phyloP scores from a whole-genome alignment of 225 moss, liverwort and hornwort species.

The Marchantia paleacea region DNA sequence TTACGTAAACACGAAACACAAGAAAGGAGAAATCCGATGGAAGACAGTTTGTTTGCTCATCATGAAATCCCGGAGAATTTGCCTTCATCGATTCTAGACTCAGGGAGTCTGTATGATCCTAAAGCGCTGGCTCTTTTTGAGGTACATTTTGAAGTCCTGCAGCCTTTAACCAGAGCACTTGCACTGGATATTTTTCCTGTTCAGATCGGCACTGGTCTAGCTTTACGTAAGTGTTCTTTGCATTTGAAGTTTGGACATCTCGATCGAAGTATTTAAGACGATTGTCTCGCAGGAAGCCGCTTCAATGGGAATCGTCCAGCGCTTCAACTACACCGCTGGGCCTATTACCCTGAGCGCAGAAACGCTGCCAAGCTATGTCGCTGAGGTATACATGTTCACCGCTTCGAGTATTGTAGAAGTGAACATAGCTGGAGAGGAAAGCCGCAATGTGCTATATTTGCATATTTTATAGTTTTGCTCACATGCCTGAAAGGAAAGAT shows the following conservation, averaged over 20 bases:
- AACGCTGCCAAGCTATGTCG: slow-evolving; percentile 75
- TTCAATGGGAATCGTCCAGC: slow-evolving; percentile 61
- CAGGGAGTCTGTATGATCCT: slow-evolving; percentile 80
- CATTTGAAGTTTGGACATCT: too few species aligned
- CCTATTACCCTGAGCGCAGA: slow-evolving; percentile 73
- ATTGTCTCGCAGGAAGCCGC: slow-evolving; percentile 65
- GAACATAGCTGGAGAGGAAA: neutral
- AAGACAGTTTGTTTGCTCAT: slow-evolving; percentile 44
- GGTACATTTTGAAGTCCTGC: slow-evolving; percentile 25
- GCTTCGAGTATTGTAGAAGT: neutral
- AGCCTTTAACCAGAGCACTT: too few species aligned
- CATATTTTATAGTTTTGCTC: too few species aligned
- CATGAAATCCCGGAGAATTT: slow-evolving; percentile 48
- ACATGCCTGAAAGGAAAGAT: too few species aligned
- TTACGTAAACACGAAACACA: slow-evolving; percentile 74
- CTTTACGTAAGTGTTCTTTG: too few species aligned
- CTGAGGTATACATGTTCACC: slow-evolving; percentile 55
- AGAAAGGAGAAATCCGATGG: slow-evolving; percentile 32
- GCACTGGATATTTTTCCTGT: too few species aligned
- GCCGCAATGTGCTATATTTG: too few species aligned
- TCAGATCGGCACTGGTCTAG: too few species aligned
- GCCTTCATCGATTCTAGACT: slow-evolving; percentile 42
- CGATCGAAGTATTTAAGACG: too few species aligned
- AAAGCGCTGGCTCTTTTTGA: slow-evolving; percentile 80
- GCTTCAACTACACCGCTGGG: slow-evolving; percentile 57